Percentiles rank a stretch among this genome's conserved stretches.
Conservation (phyloP, 2,329 filamentous ascomycete species). For the Davidsoniella neocaledoniae region DNA sequence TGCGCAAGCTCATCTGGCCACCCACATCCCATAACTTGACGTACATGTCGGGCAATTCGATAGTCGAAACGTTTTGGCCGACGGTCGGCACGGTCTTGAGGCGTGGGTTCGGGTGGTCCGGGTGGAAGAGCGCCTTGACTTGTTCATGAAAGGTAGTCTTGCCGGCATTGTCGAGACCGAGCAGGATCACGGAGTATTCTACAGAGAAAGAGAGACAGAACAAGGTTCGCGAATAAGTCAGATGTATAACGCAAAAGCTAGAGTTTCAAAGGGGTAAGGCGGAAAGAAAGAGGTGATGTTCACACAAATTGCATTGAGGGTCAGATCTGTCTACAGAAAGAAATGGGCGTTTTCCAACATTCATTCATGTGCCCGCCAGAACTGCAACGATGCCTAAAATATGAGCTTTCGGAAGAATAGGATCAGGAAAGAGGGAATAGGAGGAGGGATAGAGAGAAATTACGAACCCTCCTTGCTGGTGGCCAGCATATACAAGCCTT, state of each 20-base stretch:
- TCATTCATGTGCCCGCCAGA: too few species aligned
- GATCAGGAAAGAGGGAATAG: neutral
- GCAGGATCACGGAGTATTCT: slow-evolving; percentile 95
- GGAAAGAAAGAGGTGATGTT: neutral
- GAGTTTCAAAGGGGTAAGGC: slow-evolving; percentile 4
- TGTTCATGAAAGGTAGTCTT: slow-evolving; percentile 97
- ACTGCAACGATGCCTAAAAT: too few species aligned
- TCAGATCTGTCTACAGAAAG: too few species aligned
- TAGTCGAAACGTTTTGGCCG: slow-evolving; percentile 88
- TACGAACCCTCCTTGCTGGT: slow-evolving; percentile 83
- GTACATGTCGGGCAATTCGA: slow-evolving; percentile 86
- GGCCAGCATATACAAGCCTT: slow-evolving; percentile 84
- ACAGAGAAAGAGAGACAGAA: slow-evolving; percentile 8
- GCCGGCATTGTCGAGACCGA: slow-evolving; percentile 94
- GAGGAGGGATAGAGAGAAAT: neutral
- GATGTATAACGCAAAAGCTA: slow-evolving; percentile 3
- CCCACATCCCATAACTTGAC: slow-evolving; percentile 98
- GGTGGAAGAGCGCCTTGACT: slow-evolving; percentile 74
- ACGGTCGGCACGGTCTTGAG: slow-evolving; percentile 88
- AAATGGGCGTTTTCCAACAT: neutral
- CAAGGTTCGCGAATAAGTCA: neutral
- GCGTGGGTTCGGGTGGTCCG: slow-evolving; percentile 44
- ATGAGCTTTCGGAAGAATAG: too few species aligned
- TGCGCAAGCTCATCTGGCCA: slow-evolving; percentile 74
- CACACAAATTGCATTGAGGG: too few species aligned